Evolutionary conservation across 2,329 filamentous ascomycete genomes (phyloP).

Genomic region (Didymella pomorum): DNA sequence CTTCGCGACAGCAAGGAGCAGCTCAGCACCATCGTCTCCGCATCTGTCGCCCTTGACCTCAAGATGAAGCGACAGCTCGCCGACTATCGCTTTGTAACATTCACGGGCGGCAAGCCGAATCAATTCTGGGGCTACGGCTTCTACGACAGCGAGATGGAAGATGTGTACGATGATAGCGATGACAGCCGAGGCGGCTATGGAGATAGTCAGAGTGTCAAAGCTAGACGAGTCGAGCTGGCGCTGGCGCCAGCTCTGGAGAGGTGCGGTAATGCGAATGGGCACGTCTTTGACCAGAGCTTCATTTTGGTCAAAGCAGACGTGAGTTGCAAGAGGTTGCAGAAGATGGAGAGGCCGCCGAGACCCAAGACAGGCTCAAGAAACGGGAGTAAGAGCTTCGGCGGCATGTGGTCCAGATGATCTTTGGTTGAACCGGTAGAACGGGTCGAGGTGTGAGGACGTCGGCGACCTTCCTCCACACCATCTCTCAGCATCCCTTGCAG

Average conservation of each 20-base stretch:
- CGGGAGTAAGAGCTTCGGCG: constrained; percentile 24
- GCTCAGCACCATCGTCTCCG: constrained; percentile 46
- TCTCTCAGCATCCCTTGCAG: neutral
- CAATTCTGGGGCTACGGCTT: constrained; percentile 48
- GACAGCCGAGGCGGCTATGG: constrained; percentile 24
- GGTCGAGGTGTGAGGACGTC: neutral
- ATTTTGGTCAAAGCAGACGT: constrained; percentile 51
- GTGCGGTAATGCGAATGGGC: constrained; percentile 50
- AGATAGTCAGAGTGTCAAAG: constrained; percentile 22
- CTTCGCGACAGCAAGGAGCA: constrained; percentile 44
- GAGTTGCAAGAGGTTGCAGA: constrained; percentile 45
- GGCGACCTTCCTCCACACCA: constrained; percentile 7
- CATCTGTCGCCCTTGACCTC: constrained; percentile 48
- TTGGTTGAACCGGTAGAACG: neutral
- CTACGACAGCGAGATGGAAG: constrained; percentile 51
- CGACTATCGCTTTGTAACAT: constrained; percentile 50
- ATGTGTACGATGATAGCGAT: constrained; percentile 43
- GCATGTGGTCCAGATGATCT: constrained; percentile 25
- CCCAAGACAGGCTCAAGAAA: constrained; percentile 22
- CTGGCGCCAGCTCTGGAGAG: constrained; percentile 50
- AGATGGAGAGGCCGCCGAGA: constrained; percentile 26
- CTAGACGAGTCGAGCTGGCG: constrained; percentile 43
- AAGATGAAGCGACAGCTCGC: constrained; percentile 50
- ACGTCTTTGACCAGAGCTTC: constrained; percentile 49
- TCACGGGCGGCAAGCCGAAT: constrained; percentile 43